Conservation (phyloP, 257 asterid genomes). For the Solanum virginianum region DNA sequence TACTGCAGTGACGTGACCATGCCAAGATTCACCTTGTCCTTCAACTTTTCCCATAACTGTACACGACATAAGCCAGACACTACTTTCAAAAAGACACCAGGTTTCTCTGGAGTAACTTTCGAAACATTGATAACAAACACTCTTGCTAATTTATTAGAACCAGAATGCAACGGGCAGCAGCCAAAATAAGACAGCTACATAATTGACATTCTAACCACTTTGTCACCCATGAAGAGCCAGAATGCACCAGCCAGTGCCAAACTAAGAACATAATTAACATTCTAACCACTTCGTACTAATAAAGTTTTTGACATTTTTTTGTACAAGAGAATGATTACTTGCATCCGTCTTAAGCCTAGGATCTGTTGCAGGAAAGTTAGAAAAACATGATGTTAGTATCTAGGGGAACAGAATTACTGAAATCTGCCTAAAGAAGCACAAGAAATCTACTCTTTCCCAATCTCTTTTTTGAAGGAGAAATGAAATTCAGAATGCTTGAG, state of each 20-base stretch:
- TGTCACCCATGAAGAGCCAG: not conserved
- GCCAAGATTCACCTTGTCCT: slow-evolving; percentile 99
- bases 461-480: not conserved
- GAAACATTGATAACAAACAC: not conserved
- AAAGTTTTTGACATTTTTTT: not conserved
- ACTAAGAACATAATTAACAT: not conserved
- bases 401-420: not conserved
- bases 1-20: slow-evolving; percentile 91
- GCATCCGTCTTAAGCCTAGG: not conserved
- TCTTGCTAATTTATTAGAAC: not conserved
- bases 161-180: not conserved
- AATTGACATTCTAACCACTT: not conserved
- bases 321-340: not conserved
- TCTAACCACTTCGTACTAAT: not conserved
- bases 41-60: slow-evolving; percentile 98
- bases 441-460: not conserved
- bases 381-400: not conserved
- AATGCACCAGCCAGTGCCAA: not conserved
- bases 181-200: not conserved
- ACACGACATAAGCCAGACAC: not conserved
- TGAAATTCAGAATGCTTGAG: not conserved
- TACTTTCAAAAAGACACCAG: not conserved
- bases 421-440: not conserved
- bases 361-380: not conserved
- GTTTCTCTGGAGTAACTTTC: not conserved